Conservation (phyloP, 23 red algal genomes). For the Agarophyton chilense region DNA sequence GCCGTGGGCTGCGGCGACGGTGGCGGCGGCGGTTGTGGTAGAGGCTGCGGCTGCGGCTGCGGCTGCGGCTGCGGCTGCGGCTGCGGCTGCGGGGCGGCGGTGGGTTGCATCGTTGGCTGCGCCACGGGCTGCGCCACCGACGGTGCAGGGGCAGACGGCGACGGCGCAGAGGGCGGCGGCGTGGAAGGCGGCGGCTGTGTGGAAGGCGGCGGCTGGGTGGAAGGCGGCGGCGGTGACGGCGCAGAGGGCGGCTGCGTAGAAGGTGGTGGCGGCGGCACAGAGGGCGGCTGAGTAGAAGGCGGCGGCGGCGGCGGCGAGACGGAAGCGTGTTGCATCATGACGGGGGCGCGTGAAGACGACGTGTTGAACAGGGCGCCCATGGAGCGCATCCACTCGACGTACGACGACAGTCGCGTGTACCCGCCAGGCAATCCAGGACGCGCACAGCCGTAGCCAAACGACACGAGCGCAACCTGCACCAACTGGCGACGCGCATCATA, state of each 20-base stretch:
- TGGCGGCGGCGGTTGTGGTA: too few species aligned
- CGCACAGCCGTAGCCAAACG: conserved; percentile 68
- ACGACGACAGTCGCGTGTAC: conserved; percentile 33
- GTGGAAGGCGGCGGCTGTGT: neutral
- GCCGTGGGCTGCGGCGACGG: too few species aligned
- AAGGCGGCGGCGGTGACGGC: neutral
- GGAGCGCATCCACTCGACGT: conserved; percentile 39
- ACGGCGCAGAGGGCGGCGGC: neutral
- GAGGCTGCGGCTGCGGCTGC: neutral
- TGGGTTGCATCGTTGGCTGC: neutral
- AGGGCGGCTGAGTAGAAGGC: neutral
- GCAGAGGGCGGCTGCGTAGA: neutral
- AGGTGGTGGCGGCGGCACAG: neutral
- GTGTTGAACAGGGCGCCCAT: conserved; percentile 17
- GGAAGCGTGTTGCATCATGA: conserved; percentile 11
- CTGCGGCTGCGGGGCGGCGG: neutral
- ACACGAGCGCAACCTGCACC: conserved; percentile 61
- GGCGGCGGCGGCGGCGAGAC: too few species aligned
- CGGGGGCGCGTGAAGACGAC: neutral
- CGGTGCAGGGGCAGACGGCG: neutral
- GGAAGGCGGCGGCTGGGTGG: too few species aligned
- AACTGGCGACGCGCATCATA: neutral
- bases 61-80: neutral
- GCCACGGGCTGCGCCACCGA: neutral
- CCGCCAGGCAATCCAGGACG: conserved; percentile 38